phyloP scores from a whole-genome alignment of 768 basidiomycete species.

The Strobilomyces echinocephalus region DNA sequence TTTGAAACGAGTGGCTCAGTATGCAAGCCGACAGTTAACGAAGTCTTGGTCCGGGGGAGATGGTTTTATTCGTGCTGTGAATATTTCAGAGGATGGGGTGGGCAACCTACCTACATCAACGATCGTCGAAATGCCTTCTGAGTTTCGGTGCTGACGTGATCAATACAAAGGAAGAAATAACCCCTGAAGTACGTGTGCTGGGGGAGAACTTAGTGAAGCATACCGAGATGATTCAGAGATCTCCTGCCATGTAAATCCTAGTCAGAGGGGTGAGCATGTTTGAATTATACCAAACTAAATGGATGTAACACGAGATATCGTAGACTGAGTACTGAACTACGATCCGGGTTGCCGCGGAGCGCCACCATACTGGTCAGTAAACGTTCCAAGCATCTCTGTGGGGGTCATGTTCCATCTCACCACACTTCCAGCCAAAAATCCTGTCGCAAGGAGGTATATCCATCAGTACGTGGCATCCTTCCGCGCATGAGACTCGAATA shows the following conservation, averaged over 20 bases:
- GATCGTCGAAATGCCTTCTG: conserved; percentile 1
- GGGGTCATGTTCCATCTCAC: conserved; percentile 30
- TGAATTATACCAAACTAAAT: background rate
- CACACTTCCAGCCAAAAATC: conserved; percentile 28
- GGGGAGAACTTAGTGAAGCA: background rate
- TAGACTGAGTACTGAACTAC: background rate
- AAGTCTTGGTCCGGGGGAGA: background rate
- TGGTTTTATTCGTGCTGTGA: background rate
- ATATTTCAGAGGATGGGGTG: background rate
- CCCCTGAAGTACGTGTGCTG: background rate
- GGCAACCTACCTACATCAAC: background rate
- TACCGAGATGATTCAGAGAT: background rate
- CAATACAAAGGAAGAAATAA: background rate
- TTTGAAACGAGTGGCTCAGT: conserved; percentile 11
- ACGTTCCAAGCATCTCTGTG: conserved; percentile 18
- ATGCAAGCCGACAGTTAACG: background rate
- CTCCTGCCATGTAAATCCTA: background rate
- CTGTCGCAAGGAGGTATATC: conserved; percentile 2
- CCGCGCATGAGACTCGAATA: background rate
- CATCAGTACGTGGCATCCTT: conserved; percentile 7
- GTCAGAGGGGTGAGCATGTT: background rate
- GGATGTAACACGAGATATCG: background rate
- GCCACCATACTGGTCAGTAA: conserved; percentile 10
- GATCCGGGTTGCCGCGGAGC: background rate
- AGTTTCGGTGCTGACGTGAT: conserved; percentile 10